Evolutionary conservation across 306 rosid genomes (phyloP), one percentile per base, ranked within the genome.

Genomic region (Hippophae rhamnoides): DNA sequence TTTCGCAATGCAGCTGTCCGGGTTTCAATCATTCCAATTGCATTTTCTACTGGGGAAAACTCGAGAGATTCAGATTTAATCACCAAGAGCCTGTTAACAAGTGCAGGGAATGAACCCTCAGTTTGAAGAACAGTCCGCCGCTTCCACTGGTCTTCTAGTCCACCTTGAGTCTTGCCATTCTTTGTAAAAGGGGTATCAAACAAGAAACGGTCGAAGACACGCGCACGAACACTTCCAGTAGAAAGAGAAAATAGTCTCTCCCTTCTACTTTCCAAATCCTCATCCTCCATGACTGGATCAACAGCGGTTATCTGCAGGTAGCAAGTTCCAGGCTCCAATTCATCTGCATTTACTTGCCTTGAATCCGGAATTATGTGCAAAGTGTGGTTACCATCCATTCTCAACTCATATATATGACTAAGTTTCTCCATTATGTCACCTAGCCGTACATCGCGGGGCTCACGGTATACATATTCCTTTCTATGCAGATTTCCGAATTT

Each of bases 391-490:
- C 89, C 88, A 70, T 92, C 96, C 96, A 92, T 87, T 73, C 95
- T 82, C 67, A 95, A 74, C 72, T 92, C 96, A 1, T 92, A 92
- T 42, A 78, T 78, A 74, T 87, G 96, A 76, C 95, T 92, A 27
- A 92, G 96, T 63, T 92, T 92, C 81, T 92, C 98, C 98, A 92
- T 92, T 74, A 92, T 92, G 80, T 92, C 98, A 54, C 98, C 98
- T 5, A 92, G 74, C 57, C 98, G 94, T 50, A 92, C 95, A 72
- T 87, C 98, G 9, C 98, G 96, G 52, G 98, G 95, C 79, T 92
- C 98, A 12, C 98, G 85, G 63, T 92, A 92, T 41, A 87, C 81
- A 58, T 85, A 92, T 66, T 92, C 98, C 72, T 79, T 82, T 61
- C 81, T 81, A 62, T 92, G 96, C 71, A 87, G 79, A 72, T 85